A percentile compares a stretch with the other conserved stretches of the same genome.
Evolutionary conservation across 345 rosid species (phyloP).

Genomic region (Citrus hindsii): DNA sequence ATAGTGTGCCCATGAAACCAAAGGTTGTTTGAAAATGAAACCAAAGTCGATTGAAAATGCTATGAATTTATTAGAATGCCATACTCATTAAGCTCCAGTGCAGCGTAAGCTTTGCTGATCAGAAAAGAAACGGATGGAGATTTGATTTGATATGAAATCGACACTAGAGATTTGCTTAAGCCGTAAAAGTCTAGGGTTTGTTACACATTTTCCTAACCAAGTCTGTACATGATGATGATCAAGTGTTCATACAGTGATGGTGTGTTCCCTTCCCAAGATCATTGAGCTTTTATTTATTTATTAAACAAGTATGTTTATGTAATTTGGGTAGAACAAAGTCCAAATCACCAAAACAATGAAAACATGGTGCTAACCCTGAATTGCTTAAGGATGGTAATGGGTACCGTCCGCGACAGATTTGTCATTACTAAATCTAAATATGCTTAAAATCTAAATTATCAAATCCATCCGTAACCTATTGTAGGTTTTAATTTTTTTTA

Average conservation of each 20-base stretch:
- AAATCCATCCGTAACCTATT: fast-evolving
- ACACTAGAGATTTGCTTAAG: neutral
- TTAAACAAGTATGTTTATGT: neutral
- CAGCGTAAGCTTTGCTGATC: constrained; percentile 22
- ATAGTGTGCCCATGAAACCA: constrained; percentile 34
- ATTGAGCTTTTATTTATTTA: neutral
- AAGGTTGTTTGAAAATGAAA: constrained; percentile 34
- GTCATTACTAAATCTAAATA: too few species aligned
- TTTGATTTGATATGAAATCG: neutral
- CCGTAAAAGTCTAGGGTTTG: neutral
- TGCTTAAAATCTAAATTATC: too few species aligned
- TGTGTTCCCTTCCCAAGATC: constrained; percentile 17
- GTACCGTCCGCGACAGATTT: fast-evolving
- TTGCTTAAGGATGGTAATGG: too few species aligned
- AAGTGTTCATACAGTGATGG: constrained; percentile 20
- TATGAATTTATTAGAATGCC: constrained; percentile 11
- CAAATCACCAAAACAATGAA: too few species aligned
- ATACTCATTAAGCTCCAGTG: constrained; percentile 11
- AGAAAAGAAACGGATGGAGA: neutral
- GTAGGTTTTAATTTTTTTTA: too few species aligned
- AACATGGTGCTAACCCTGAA: too few species aligned
- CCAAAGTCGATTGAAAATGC: constrained; percentile 24
- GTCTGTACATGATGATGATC: constrained; percentile 24
- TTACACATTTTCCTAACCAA: constrained; percentile 3
- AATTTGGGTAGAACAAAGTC: too few species aligned